Percentiles rank a stretch among this genome's conserved stretches.
Conservation (phyloP, 1,284 basidiomycete species). For the Omphalotus olearius region DNA sequence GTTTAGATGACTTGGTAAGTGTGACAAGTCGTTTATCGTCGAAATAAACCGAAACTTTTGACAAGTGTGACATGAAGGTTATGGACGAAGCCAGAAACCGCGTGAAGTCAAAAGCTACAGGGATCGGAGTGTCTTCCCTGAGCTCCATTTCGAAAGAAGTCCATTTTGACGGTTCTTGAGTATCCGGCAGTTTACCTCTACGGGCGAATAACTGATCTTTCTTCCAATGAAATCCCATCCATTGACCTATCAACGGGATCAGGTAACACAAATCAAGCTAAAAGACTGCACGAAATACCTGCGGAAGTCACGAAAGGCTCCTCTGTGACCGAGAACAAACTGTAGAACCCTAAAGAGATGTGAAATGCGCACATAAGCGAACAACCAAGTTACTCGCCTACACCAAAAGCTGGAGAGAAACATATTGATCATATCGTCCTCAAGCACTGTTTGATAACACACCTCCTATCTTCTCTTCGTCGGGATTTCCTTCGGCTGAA, state of each 20-base stretch:
- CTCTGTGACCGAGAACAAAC: conserved; percentile 83
- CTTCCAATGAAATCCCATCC: conserved; percentile 98
- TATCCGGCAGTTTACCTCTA: conserved; percentile 59
- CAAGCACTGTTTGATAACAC: not conserved
- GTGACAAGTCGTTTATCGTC: conserved; percentile 77
- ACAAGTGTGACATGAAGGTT: conserved; percentile 88
- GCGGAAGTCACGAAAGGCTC: conserved; percentile 92
- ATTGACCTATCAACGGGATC: conserved; percentile 50
- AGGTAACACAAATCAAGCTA: not conserved
- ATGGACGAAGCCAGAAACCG: conserved; percentile 91
- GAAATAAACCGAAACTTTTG: conserved; percentile 74
- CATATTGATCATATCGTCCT: not conserved
- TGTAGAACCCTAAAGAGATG: conserved; percentile 61
- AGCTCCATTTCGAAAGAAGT: conserved; percentile 91
- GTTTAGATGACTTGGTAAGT: conserved; percentile 65
- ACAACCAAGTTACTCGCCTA: conserved; percentile 44
- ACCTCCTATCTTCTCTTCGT: conserved; percentile 77
- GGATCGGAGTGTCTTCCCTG: conserved; percentile 81
- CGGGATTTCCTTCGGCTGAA: conserved; percentile 78
- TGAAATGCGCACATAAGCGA: not conserved
- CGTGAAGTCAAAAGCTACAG: conserved; percentile 81
- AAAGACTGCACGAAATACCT: conserved; percentile 33
- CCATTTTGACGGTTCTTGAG: conserved; percentile 47
- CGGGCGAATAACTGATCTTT: conserved; percentile 83
- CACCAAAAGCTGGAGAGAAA: conserved; percentile 59